Percentiles rank a stretch among this genome's conserved stretches.
phyloP scores from a whole-genome alignment of 768 basidiomycete genomes.

The Suillus variegatus region DNA sequence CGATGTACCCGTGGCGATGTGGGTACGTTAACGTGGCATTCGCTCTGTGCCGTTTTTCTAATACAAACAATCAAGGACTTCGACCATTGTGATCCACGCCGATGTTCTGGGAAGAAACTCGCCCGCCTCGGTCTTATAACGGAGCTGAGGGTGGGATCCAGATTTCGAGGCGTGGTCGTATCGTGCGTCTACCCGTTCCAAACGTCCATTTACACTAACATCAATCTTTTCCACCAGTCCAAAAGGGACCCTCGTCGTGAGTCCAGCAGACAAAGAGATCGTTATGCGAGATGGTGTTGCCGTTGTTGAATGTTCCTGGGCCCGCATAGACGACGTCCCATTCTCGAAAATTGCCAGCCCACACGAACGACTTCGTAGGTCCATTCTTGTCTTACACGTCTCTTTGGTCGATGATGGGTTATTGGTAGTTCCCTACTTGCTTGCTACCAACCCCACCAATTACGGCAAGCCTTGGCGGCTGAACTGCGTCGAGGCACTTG shows the following conservation, averaged over 20 bases:
- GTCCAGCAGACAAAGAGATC: constrained; percentile 83
- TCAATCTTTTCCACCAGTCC: constrained; percentile 52
- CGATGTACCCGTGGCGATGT: constrained; percentile 90
- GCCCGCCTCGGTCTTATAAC: constrained; percentile 82
- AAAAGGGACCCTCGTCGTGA: constrained; percentile 76
- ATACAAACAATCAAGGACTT: constrained; percentile 67
- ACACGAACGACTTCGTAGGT: constrained; percentile 85
- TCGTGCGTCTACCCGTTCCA: constrained; percentile 61
- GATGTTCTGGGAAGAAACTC: constrained; percentile 89
- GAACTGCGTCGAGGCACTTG: constrained; percentile 93
- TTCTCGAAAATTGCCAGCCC: constrained; percentile 93
- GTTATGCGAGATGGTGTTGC: constrained; percentile 77
- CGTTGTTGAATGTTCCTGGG: constrained; percentile 99
- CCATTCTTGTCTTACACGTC: background rate
- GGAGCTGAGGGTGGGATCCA: constrained; percentile 78
- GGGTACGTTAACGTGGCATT: constrained; percentile 57
- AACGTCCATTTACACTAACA: background rate
- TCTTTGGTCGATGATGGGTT: background rate
- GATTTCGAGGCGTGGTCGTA: constrained; percentile 91
- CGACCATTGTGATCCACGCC: constrained; percentile 92
- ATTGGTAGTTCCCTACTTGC: constrained; percentile 82
- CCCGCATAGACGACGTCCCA: constrained; percentile 90
- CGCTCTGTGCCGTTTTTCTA: background rate
- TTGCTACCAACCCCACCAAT: constrained; percentile 96
- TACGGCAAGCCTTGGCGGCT: constrained; percentile 97